Evolutionary conservation across 208 protist species (phyloP).

Genomic region (Sergeia podlipaevii): DNA sequence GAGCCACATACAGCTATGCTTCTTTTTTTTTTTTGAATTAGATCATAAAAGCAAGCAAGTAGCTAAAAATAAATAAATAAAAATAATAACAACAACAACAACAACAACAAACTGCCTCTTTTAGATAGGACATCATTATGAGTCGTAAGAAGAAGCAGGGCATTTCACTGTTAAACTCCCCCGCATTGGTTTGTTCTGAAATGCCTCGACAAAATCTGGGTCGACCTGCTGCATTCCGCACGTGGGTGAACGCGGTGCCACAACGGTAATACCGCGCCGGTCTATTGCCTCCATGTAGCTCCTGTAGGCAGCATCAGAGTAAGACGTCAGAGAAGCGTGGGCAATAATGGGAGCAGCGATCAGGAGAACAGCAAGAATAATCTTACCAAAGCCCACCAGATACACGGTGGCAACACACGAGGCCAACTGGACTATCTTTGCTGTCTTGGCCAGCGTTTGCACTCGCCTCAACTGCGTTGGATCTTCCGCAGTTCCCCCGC

Average conservation of each 20-base stretch:
- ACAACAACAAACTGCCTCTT: too few relatives aligned
- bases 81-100: too few relatives aligned
- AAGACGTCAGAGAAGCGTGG: conserved; percentile 33
- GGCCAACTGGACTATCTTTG: conserved; percentile 9
- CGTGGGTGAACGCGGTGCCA: conserved; percentile 19
- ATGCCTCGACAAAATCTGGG: conserved; percentile 13
- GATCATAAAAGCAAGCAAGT: too few relatives aligned
- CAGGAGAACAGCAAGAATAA: conserved; percentile 10
- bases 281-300: conserved; percentile 13
- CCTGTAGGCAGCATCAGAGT: conserved; percentile 30
- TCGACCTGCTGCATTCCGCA: conserved; percentile 7
- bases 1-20: too few relatives aligned
- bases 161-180: too few relatives aligned
- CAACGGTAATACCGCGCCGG: conserved; percentile 5
- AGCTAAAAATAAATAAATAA: too few relatives aligned
- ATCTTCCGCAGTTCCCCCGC: too few relatives aligned
- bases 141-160: too few relatives aligned
- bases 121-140: too few relatives aligned
- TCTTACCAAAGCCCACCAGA: conserved; percentile 12
- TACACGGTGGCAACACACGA: conserved; percentile 15
- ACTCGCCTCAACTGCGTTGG: too few relatives aligned
- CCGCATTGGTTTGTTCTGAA: background rate
- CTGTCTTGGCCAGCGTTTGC: too few relatives aligned
- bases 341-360: conserved; percentile 9
- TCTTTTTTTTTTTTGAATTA: too few relatives aligned